These are phyloP conservation scores for Dictyostelium purpureum DNA, from an alignment of 78 protist genomes.

Conservation along the genomic window DNA sequence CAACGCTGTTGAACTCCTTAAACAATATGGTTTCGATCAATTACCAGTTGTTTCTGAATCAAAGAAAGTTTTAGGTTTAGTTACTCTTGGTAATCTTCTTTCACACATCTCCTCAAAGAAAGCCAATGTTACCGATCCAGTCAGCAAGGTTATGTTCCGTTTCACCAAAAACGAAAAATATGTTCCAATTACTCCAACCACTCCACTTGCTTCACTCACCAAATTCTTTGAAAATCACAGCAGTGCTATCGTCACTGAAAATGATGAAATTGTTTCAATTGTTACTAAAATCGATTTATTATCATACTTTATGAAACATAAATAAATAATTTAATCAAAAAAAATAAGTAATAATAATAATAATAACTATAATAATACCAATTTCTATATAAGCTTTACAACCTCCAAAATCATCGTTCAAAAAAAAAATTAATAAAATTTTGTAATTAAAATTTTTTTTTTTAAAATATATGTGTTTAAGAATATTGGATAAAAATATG, in stretches of 20 bases:
- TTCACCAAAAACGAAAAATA: slow-evolving; percentile 63
- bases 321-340: not conserved
- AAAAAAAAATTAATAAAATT: too few species aligned
- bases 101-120: slow-evolving; percentile 39
- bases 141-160: slow-evolving; percentile 82
- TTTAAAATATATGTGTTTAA: too few species aligned
- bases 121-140: slow-evolving; percentile 46
- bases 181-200: slow-evolving; percentile 36
- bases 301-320: slow-evolving; percentile 46
- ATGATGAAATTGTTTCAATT: slow-evolving; percentile 66
- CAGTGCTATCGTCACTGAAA: slow-evolving; percentile 75
- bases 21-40: slow-evolving; percentile 81
- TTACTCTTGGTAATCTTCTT: slow-evolving; percentile 72
- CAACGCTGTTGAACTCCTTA: slow-evolving; percentile 42
- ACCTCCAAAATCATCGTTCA: too few species aligned
- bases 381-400: too few species aligned
- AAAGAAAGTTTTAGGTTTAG: slow-evolving; percentile 66
- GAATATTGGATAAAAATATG: too few species aligned
- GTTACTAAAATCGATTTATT: slow-evolving; percentile 79
- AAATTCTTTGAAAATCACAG: slow-evolving; percentile 65
- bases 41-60: slow-evolving; percentile 74
- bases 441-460: too few species aligned
- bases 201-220: slow-evolving; percentile 56
- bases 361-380: not conserved
- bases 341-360: not conserved